A percentile compares a stretch with the other conserved stretches of the same genome.
Evolutionary conservation across 306 rosid species (phyloP).

Genomic region (Luffa aegyptiaca): DNA sequence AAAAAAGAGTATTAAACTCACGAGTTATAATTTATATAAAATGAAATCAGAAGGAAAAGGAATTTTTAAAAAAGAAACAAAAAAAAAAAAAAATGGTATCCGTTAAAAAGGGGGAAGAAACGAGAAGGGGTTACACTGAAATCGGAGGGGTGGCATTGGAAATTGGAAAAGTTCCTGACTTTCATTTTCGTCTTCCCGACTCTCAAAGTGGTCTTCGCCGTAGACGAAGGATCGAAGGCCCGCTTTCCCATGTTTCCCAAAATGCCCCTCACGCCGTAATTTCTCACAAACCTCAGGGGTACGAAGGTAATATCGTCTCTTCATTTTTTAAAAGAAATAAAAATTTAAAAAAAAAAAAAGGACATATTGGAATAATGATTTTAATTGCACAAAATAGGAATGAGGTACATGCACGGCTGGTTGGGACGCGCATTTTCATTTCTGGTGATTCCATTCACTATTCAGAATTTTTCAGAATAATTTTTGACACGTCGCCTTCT

Average conservation of each 20-base stretch:
- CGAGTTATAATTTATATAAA: no score
- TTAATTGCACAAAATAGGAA: neutral
- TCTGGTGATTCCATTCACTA: neutral
- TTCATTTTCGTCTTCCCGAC: conserved; percentile 15
- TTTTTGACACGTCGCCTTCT: neutral
- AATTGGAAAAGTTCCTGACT: conserved; percentile 17
- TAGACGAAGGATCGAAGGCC: neutral
- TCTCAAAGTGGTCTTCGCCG: conserved; percentile 12
- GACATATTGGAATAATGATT: neutral
- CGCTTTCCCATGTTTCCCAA: conserved; percentile 7
- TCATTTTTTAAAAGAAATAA: neutral
- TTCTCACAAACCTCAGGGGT: neutral
- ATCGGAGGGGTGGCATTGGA: conserved; percentile 14
- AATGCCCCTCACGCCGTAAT: neutral
- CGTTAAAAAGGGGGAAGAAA: neutral
- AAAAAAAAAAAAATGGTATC: neutral
- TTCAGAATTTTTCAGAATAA: neutral
- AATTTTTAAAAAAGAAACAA: no score
- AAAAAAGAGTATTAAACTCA: no score
- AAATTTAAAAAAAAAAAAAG: neutral
- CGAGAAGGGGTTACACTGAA: neutral
- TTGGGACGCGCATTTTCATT: neutral
- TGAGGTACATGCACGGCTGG: conserved; percentile 4
- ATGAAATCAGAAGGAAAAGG: no score
- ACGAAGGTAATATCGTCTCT: neutral